Evolutionary conservation across 2,329 filamentous ascomycete genomes (phyloP).

Genomic region (Sarocladium kiliense): DNA sequence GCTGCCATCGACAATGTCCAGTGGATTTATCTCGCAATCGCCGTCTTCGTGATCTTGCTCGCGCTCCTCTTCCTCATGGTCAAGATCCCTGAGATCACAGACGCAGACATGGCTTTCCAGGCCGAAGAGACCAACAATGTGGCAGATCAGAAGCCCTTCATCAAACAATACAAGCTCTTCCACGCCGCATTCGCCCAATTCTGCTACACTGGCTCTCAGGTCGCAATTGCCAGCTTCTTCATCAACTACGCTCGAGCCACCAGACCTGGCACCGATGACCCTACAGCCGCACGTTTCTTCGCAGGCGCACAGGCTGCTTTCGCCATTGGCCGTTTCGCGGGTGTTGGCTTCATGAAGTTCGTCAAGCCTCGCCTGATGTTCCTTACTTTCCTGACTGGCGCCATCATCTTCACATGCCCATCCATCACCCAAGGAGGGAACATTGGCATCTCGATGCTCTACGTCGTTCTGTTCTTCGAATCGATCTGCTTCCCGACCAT

Average conservation of each 20-base stretch:
- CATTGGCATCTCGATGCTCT: slow-evolving; percentile 56
- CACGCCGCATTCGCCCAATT: slow-evolving; percentile 73
- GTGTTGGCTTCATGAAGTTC: slow-evolving; percentile 62
- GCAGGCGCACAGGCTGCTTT: slow-evolving; percentile 72
- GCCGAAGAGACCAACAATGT: slow-evolving; percentile 48
- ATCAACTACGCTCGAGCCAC: slow-evolving; percentile 69
- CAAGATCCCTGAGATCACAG: slow-evolving; percentile 66
- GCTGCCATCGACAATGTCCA: slow-evolving; percentile 62
- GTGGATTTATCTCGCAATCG: slow-evolving; percentile 65
- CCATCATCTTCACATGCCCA: slow-evolving; percentile 57
- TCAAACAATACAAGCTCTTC: slow-evolving; percentile 70
- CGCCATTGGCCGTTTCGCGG: slow-evolving; percentile 65
- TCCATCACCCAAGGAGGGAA: slow-evolving; percentile 42
- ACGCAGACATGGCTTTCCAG: slow-evolving; percentile 43
- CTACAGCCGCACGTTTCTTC: slow-evolving; percentile 60
- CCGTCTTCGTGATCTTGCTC: slow-evolving; percentile 63
- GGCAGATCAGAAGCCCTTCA: slow-evolving; percentile 55
- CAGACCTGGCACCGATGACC: slow-evolving; percentile 41
- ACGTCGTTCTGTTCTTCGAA: slow-evolving; percentile 71
- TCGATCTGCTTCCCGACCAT: slow-evolving; percentile 79
- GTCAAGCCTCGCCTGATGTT: slow-evolving; percentile 64
- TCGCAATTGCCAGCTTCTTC: slow-evolving; percentile 62
- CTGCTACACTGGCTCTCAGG: slow-evolving; percentile 71
- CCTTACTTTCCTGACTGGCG: slow-evolving; percentile 56
- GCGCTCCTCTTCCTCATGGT: slow-evolving; percentile 63